phyloP scores from a whole-genome alignment of 2,329 filamentous ascomycete genomes.

The Pezizomycotina sp. region DNA sequence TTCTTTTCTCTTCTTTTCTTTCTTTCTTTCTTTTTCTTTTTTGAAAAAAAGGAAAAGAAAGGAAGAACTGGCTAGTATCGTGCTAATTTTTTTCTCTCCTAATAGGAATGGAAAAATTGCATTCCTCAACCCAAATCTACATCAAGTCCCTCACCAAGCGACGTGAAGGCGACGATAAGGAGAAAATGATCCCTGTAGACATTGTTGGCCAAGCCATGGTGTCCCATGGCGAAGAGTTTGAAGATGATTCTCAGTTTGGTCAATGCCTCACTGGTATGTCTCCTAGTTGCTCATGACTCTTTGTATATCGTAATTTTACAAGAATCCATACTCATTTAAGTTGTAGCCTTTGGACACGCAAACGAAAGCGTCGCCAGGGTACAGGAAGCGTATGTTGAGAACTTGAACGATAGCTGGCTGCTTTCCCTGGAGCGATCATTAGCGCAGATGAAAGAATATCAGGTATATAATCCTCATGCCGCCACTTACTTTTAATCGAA shows the following conservation, averaged over 20 bases:
- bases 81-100: slow-evolving; percentile 19
- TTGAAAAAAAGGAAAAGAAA: not conserved
- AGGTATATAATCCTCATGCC: slow-evolving; percentile 39
- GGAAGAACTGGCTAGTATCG: not conserved
- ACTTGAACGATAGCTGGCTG: slow-evolving; percentile 69
- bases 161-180: slow-evolving; percentile 70
- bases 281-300: slow-evolving; percentile 6
- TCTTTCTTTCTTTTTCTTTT: too few relatives aligned
- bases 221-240: slow-evolving; percentile 79
- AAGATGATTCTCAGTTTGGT: slow-evolving; percentile 77
- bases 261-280: slow-evolving; percentile 57
- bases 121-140: slow-evolving; percentile 70
- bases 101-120: slow-evolving; percentile 74
- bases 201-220: slow-evolving; percentile 76
- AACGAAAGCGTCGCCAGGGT: slow-evolving; percentile 75
- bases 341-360: slow-evolving; percentile 55
- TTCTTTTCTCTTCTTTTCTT: not conserved
- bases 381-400: slow-evolving; percentile 65
- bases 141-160: slow-evolving; percentile 76
- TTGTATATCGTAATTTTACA: slow-evolving; percentile 1
- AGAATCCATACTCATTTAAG: slow-evolving; percentile 14
- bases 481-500: not conserved
- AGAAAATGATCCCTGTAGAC: slow-evolving; percentile 65
- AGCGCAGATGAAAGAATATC: slow-evolving; percentile 94
- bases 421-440: slow-evolving; percentile 80